These are phyloP conservation scores for Sporobolomyces phaffii DNA, from an alignment of 768 basidiomycete species.

Conservation along the genomic window DNA sequence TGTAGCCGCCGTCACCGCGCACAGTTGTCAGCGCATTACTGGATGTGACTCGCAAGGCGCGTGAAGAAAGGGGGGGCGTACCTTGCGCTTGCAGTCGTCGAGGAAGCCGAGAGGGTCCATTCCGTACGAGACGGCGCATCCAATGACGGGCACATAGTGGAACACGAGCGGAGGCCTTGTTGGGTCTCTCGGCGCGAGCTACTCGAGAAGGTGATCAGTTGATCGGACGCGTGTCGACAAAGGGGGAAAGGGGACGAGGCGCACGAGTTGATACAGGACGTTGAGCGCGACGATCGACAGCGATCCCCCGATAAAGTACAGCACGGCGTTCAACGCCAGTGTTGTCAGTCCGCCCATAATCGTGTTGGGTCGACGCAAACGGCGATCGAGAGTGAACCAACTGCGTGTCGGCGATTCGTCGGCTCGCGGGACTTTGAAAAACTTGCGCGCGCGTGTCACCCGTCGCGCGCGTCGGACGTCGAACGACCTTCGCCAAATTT, in stretches of 20 bases:
- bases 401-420: neutral
- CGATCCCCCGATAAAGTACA: neutral
- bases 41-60: slow-evolving; percentile 22
- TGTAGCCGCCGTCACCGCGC: too few relatives aligned
- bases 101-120: slow-evolving; percentile 81
- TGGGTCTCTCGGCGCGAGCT: slow-evolving; percentile 32
- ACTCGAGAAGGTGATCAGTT: neutral
- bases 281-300: slow-evolving; percentile 22
- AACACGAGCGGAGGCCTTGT: slow-evolving; percentile 77
- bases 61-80: slow-evolving; percentile 40
- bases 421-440: neutral
- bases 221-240: neutral
- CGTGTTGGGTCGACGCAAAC: neutral
- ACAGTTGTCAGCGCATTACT: too few relatives aligned
- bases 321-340: neutral
- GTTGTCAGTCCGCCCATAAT: neutral
- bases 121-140: slow-evolving; percentile 82
- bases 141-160: slow-evolving; percentile 82
- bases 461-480: neutral
- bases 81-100: slow-evolving; percentile 57
- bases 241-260: neutral
- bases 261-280: slow-evolving; percentile 32
- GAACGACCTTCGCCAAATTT: neutral
- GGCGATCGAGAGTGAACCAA: too few relatives aligned
- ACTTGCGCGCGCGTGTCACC: neutral